Evolutionary conservation across 495 filamentous ascomycete genomes (phyloP).

Genomic region (Neurospora sp.): DNA sequence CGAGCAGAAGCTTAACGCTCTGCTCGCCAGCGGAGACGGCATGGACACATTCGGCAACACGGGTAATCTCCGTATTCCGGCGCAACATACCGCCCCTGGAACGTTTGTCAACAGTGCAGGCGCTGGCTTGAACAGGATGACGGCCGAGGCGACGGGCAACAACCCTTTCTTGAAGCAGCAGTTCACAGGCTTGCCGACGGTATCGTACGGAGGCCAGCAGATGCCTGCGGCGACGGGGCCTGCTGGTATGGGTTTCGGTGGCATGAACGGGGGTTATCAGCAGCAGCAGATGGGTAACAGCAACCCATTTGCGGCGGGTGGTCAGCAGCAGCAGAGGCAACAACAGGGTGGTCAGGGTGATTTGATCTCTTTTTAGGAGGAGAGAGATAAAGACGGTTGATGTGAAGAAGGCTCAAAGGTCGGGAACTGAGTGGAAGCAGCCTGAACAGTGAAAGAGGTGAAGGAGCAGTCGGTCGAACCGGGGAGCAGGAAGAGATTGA

Average conservation of each 20-base stretch:
- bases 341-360: slow-evolving; percentile 50
- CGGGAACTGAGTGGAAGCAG: background rate
- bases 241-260: slow-evolving; percentile 34
- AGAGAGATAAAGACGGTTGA: background rate
- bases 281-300: slow-evolving; percentile 27
- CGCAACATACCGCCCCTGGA: slow-evolving; percentile 93
- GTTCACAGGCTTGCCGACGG: slow-evolving; percentile 68
- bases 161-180: slow-evolving; percentile 83
- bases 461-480: background rate
- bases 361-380: slow-evolving; percentile 76
- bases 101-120: slow-evolving; percentile 95
- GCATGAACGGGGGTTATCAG: background rate
- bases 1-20: slow-evolving; percentile 78
- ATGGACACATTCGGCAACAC: slow-evolving; percentile 96
- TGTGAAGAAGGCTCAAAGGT: background rate
- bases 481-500: background rate
- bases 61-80: slow-evolving; percentile 85
- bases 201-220: slow-evolving; percentile 42
- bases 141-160: slow-evolving; percentile 67
- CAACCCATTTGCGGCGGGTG: slow-evolving; percentile 64
- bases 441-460: background rate
- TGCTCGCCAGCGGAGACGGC: slow-evolving; percentile 78
- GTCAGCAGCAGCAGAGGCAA: slow-evolving; percentile 55
- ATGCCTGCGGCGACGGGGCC: slow-evolving; percentile 73
- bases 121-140: slow-evolving; percentile 56